These are phyloP conservation scores for Pseudogymnoascus sp. DNA, from an alignment of 2,329 filamentous ascomycete species.

Conservation along the genomic window DNA sequence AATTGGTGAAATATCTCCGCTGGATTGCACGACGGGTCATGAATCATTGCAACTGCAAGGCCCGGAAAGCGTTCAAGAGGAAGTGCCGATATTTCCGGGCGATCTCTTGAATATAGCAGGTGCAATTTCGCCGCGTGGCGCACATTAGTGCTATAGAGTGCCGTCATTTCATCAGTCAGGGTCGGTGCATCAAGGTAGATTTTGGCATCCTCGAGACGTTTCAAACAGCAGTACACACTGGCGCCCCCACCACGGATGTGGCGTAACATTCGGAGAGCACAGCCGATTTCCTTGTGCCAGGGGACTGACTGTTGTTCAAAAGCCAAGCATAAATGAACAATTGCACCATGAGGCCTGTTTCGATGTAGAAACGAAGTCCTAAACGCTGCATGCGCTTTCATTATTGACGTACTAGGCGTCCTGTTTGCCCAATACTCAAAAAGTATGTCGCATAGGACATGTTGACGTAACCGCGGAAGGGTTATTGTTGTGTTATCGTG, in stretches of 20 bases:
- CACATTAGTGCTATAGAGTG: neutral
- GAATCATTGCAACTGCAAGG: conserved; percentile 9
- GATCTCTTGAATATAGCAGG: conserved; percentile 4
- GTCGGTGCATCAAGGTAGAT: conserved; percentile 3
- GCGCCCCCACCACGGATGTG: neutral
- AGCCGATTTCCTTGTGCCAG: neutral
- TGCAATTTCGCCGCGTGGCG: neutral
- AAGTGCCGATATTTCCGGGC: neutral
- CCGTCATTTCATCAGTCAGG: conserved; percentile 2
- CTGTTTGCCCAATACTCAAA: conserved; percentile 21
- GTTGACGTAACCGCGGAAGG: conserved; percentile 6
- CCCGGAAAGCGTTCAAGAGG: conserved; percentile 4
- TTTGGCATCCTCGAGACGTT: neutral
- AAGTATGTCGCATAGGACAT: conserved; percentile 9
- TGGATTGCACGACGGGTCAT: neutral
- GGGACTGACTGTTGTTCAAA: conserved; percentile 14
- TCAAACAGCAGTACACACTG: neutral
- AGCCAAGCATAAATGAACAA: conserved; percentile 12
- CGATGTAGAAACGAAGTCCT: neutral
- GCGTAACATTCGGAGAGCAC: conserved; percentile 6
- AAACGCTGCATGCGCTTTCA: conserved; percentile 13
- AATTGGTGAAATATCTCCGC: conserved; percentile 2
- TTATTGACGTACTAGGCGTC: conserved; percentile 11
- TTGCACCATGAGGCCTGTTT: neutral
- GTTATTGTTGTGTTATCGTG: neutral